Evolutionary conservation across 108 stramenopile genomes (phyloP), one percentile per base, ranked within the genome.

Genomic region (Fragilaria crotonensis): DNA sequence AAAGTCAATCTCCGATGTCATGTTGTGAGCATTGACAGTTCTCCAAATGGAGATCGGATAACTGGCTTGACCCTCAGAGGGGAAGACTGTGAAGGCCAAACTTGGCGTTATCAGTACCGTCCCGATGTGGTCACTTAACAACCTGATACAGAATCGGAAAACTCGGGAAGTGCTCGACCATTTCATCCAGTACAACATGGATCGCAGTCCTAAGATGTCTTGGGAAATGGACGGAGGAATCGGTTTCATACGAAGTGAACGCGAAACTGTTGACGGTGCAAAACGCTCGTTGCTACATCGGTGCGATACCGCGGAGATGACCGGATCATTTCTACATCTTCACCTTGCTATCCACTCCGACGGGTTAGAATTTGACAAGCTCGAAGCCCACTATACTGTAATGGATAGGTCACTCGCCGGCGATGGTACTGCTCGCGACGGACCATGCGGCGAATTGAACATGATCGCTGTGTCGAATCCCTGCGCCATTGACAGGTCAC

Each of bases 391-490:
- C 62, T 93, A 96, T 60, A 94, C 95, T 5, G 90, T 96, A 7
- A 88, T 88, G 84, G 90, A 93, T 51, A 74, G 86, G 41, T 82
- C 82, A 9, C 64, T 91, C 20, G 69, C 62, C 23, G 88, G 86
- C 19, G 75, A 83, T 33, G 48, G 31, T 1, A 48, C 29, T 2
- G 70, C 66, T 17, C 19, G 57, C 14, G 90, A 92, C 55, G 85
- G 87, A 26, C 85, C 85, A 25, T 86, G 84, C 57, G 90, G 89
- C 25, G 89, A 90, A 57, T 65, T 89, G 30, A 94, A 94, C 64
- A 93, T 94, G 92, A 89, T 94, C 72, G 89, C 93, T 33, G 78
- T 90, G 0, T 90, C 89, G 4, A 94, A 89, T 74, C 87, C 87
- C 22, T 93, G 91, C 54, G 72, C 82, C 7, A 70, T 96, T 51